Percentiles rank a stretch among this genome's conserved stretches.
These are phyloP conservation scores for Berberis vulgaris DNA, from an alignment of 164 flowering plant species.

Conservation along the genomic window DNA sequence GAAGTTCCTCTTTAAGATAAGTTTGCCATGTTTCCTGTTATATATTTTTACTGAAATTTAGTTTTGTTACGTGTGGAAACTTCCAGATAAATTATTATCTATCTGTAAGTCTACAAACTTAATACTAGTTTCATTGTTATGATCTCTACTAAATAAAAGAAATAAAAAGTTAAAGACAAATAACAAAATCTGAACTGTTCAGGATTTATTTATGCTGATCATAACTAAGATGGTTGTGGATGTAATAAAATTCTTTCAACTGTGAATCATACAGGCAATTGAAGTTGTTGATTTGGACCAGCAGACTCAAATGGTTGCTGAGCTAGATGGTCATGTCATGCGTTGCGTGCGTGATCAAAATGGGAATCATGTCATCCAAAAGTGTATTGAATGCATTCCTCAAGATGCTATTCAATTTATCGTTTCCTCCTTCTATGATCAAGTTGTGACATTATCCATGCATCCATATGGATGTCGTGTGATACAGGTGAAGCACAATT, in stretches of 20 bases:
- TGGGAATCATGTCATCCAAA: constrained; percentile 97
- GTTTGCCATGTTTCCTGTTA: too few relatives aligned
- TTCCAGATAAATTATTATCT: too few relatives aligned
- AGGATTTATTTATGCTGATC: too few relatives aligned
- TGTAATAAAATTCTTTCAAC: too few relatives aligned
- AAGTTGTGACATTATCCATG: constrained; percentile 90
- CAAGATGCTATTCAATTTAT: constrained; percentile 86
- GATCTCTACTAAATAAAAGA: too few relatives aligned
- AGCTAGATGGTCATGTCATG: constrained; percentile 90
- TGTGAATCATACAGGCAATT: constrained; percentile 52
- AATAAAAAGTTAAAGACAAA: too few relatives aligned
- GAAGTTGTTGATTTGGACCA: constrained; percentile 98
- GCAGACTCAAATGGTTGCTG: constrained; percentile 80
- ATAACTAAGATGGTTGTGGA: too few relatives aligned
- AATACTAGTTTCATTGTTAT: too few relatives aligned
- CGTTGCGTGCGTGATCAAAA: constrained; percentile 98
- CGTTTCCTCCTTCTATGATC: constrained; percentile 71
- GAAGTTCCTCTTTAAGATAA: background rate
- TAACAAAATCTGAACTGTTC: too few relatives aligned
- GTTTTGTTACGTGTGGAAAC: too few relatives aligned
- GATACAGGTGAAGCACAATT: constrained; percentile 54
- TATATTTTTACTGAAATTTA: too few relatives aligned
- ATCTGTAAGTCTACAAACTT: too few relatives aligned
- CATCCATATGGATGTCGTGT: constrained; percentile 99
- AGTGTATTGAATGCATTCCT: constrained; percentile 96